These are phyloP conservation scores for Pleurostoma richardsiae DNA, from an alignment of 2,329 filamentous ascomycete genomes.

Conservation along the genomic window DNA sequence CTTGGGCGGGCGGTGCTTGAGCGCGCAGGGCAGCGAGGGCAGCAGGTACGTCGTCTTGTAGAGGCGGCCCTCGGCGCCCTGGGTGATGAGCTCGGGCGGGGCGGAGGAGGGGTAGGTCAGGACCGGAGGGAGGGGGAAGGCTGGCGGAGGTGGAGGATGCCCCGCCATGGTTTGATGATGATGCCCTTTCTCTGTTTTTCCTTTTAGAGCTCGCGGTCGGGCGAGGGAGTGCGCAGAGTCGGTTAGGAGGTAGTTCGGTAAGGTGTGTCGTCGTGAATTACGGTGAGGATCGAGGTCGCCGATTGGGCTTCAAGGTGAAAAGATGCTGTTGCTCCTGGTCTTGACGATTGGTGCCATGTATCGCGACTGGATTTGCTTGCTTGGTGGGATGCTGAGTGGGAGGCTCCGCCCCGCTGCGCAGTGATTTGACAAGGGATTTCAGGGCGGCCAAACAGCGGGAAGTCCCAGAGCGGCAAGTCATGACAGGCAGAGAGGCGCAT, in stretches of 20 bases:
- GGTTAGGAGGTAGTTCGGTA: neutral
- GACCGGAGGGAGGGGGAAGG: constrained; percentile 55
- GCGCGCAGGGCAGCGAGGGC: constrained; percentile 63
- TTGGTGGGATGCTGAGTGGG: neutral
- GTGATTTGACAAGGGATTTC: neutral
- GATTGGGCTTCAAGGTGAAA: constrained; percentile 1
- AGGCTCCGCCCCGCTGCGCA: neutral
- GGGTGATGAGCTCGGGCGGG: constrained; percentile 68
- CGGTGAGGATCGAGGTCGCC: constrained; percentile 5
- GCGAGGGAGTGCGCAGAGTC: neutral
- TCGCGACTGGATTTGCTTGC: neutral
- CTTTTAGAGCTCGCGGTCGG: neutral
- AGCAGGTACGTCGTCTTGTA: constrained; percentile 80
- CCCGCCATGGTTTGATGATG: constrained; percentile 2
- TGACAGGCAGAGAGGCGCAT: neutral
- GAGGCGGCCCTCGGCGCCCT: constrained; percentile 93
- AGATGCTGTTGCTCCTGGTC: neutral
- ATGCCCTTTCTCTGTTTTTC: too few relatives aligned
- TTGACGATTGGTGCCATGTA: constrained; percentile 1
- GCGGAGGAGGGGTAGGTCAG: constrained; percentile 57
- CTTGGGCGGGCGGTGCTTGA: constrained; percentile 90
- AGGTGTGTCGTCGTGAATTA: neutral
- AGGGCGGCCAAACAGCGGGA: neutral
- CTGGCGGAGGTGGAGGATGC: constrained; percentile 6
- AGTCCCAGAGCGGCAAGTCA: neutral